Percentiles rank a stretch among this genome's conserved stretches.
Conservation (phyloP, 1,284 basidiomycete species). For the Coniophora puteana region DNA sequence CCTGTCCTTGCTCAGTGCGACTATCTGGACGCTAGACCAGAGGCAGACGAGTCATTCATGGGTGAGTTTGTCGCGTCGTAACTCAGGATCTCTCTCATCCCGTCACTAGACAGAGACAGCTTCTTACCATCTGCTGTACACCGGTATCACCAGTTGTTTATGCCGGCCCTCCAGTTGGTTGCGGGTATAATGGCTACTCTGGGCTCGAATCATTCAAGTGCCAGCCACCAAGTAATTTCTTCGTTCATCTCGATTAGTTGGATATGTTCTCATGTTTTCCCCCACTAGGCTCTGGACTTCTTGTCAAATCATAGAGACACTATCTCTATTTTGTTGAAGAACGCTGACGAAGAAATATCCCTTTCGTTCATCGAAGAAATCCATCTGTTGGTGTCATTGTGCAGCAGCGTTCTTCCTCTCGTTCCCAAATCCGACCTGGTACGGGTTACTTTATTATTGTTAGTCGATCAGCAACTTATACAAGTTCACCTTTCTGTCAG, state of each 20-base stretch:
- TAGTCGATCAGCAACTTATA: slow-evolving; percentile 4
- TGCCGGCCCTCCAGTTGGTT: slow-evolving; percentile 81
- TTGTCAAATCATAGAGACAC: slow-evolving; percentile 78
- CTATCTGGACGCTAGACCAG: slow-evolving; percentile 80
- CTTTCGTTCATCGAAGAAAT: slow-evolving; percentile 72
- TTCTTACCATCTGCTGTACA: slow-evolving; percentile 88
- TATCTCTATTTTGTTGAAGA: slow-evolving; percentile 74
- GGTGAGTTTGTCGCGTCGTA: slow-evolving; percentile 46
- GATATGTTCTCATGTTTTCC: not conserved
- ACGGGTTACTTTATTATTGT: slow-evolving; percentile 23
- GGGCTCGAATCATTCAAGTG: slow-evolving; percentile 60
- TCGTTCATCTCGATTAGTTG: slow-evolving; percentile 4
- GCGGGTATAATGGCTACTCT: slow-evolving; percentile 68
- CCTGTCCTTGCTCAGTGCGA: slow-evolving; percentile 83
- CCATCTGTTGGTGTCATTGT: slow-evolving; percentile 70
- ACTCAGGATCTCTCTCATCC: not conserved
- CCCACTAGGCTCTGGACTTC: slow-evolving; percentile 66
- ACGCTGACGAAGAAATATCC: slow-evolving; percentile 60
- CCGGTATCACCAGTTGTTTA: slow-evolving; percentile 85
- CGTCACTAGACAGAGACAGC: slow-evolving; percentile 64
- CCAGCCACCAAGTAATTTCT: slow-evolving; percentile 58
- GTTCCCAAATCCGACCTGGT: slow-evolving; percentile 79
- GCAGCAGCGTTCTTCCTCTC: slow-evolving; percentile 60
- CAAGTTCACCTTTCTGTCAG: slow-evolving; percentile 29
- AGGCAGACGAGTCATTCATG: slow-evolving; percentile 78